Percentiles rank a stretch among this genome's conserved stretches.
phyloP scores from a whole-genome alignment of 306 rosid species.

The Quercus engelmannii region DNA sequence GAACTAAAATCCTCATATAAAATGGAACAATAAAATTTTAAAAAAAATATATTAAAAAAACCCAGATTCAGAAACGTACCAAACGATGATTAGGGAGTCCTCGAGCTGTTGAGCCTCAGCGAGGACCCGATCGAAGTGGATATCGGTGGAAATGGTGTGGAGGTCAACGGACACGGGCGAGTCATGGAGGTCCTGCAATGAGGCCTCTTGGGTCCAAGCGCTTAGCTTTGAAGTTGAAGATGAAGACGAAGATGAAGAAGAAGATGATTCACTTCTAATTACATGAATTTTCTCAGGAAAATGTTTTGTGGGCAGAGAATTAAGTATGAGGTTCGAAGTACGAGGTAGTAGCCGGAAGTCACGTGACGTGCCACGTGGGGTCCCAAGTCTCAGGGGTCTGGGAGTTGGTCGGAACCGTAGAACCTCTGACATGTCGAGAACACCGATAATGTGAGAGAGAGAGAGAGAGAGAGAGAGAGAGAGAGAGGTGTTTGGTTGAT shows the following conservation, averaged over 20 bases:
- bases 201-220: constrained; percentile 31
- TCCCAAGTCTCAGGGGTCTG: constrained; percentile 4
- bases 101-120: constrained; percentile 36
- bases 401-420: constrained; percentile 16
- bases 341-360: background rate
- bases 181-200: constrained; percentile 42
- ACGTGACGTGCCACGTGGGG: constrained; percentile 18
- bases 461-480: no score
- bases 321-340: background rate
- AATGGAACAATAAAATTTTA: background rate
- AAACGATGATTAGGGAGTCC: constrained; percentile 36
- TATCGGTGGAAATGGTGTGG: constrained; percentile 39
- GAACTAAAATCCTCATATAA: background rate
- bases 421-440: constrained; percentile 36
- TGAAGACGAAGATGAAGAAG: no score
- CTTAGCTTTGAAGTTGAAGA: background rate
- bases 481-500: background rate
- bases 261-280: background rate
- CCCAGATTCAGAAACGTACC: constrained; percentile 26
- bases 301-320: background rate
- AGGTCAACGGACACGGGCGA: constrained; percentile 48
- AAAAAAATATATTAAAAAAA: background rate
- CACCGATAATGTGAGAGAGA: background rate
- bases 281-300: constrained; percentile 12
- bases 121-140: constrained; percentile 43